Evolutionary conservation across 2,329 filamentous ascomycete species (phyloP), one percentile per base, ranked within the genome.

Genomic region (Hypoxylon sp.): DNA sequence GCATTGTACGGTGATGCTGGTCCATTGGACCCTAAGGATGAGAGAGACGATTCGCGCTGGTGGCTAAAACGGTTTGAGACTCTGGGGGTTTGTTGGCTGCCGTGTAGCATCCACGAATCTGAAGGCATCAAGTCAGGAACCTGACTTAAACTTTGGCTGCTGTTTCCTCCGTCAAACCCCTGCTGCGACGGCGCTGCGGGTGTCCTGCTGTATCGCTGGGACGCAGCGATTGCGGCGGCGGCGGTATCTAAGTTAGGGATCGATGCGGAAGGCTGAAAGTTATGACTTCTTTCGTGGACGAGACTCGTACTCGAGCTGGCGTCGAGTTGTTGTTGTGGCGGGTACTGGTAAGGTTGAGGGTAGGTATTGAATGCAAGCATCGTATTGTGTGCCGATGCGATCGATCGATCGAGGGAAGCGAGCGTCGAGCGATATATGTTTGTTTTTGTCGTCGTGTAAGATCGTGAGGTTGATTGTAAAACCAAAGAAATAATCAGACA

Each of bases 1-100:
- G 82, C 78, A 39, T 81, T 82, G 73, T 81, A 89, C 3, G 87
- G 86, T 17, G 87, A 89, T 0, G 82, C 79, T 17, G 87, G 87
- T n/a, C 84, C 85, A 34, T 84, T 81, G 0, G 87, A 89, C 10
- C 84, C 85, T 41, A 88, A 70, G 0, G 87, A 89, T 0, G 87
- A 89, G 37, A 87, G 77, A 6, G 86, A 89, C 1, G 86, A 85
- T 67, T 89, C 86, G 68, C 87, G 83, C 47, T 89, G 81, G 70
- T 89, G 87, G 24, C 79, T 71, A 37, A 80, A 73, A 15, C 80
- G 78, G 58, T 70, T 71, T 20, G 68, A 39, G 41, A 69, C 68
- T 56, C 71, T 70, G 17, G 73, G 71, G n/a, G 71, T 74, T 41
- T 73, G 71, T 34, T 73, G 71, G 60, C 44, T 64, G 15, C 67